Conservation (phyloP, 352 stramenopile species). For the Pythium rishiriense region DNA sequence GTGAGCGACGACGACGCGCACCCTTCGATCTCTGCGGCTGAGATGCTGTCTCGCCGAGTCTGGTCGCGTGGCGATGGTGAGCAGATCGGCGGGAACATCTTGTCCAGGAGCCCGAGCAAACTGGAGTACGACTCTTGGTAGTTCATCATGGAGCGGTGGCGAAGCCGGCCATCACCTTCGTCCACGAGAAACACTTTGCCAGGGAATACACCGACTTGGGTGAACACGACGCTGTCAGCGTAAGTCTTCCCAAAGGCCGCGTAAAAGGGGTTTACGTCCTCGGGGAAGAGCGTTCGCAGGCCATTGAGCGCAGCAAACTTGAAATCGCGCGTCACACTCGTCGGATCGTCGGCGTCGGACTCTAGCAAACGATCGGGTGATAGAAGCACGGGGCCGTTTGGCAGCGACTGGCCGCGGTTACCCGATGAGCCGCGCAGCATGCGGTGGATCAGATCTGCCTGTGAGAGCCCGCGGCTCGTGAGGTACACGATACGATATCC, state of each 20-base stretch:
- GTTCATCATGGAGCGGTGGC: constrained; percentile 60
- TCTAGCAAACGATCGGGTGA: constrained; percentile 63
- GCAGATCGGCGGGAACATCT: constrained; percentile 79
- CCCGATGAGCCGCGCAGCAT: constrained; percentile 32
- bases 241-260: constrained; percentile 73
- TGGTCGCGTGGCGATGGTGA: constrained; percentile 32
- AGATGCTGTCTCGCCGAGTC: constrained; percentile 1
- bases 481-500: constrained; percentile 84
- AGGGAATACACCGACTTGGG: constrained; percentile 71
- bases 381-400: constrained; percentile 69
- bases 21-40: background rate
- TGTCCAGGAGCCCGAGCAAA: constrained; percentile 55
- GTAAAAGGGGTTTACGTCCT: constrained; percentile 83
- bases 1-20: constrained; percentile 5
- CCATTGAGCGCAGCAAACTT: constrained; percentile 66
- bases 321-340: constrained; percentile 53
- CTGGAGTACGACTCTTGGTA: constrained; percentile 71
- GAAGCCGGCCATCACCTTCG: constrained; percentile 48
- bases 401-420: constrained; percentile 38
- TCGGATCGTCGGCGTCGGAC: constrained; percentile 39
- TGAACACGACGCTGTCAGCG: constrained; percentile 58
- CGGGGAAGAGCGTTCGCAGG: constrained; percentile 65
- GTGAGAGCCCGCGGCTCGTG: constrained; percentile 58
- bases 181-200: constrained; percentile 79
- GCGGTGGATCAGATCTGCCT: constrained; percentile 52